phyloP scores from a whole-genome alignment of 805 yeast genomes.

The Yamadazyma sp. region DNA sequence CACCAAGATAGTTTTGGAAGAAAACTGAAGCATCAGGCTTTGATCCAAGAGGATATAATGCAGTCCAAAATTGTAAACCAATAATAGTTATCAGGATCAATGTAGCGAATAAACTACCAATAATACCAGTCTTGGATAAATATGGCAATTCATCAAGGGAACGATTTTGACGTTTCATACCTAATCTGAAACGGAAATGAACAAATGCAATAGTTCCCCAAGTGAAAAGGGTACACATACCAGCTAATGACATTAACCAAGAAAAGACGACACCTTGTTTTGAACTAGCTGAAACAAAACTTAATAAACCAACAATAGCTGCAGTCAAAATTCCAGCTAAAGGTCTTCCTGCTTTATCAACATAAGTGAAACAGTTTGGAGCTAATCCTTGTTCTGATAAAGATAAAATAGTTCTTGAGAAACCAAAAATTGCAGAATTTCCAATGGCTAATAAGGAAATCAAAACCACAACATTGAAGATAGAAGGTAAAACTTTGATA shows the following conservation, averaged over 20 bases:
- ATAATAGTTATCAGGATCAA: conserved; percentile 20
- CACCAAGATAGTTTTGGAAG: conserved; percentile 56
- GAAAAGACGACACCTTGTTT: conserved; percentile 32
- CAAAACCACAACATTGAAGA: conserved; percentile 40
- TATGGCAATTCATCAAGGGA: conserved; percentile 51
- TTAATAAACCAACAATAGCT: conserved; percentile 34
- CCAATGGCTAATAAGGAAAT: conserved; percentile 42
- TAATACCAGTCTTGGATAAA: conserved; percentile 45
- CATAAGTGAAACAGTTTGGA: conserved; percentile 31
- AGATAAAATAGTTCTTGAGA: conserved; percentile 38
- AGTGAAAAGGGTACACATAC: conserved; percentile 34
- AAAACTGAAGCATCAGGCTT: conserved; percentile 38
- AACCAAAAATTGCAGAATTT: conserved; percentile 43
- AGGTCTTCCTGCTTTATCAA: conserved; percentile 40
- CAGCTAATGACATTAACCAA: conserved; percentile 34
- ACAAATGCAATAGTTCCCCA: conserved; percentile 34
- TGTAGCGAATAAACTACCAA: conserved; percentile 23
- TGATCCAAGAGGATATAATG: conserved; percentile 29
- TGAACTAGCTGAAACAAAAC: conserved; percentile 41
- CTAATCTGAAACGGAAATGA: conserved; percentile 32
- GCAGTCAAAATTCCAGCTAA: conserved; percentile 32
- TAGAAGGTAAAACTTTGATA: conserved; percentile 39
- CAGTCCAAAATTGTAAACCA: conserved; percentile 33
- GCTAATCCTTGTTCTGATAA: conserved; percentile 41
- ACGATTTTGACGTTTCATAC: conserved; percentile 34